Percentiles rank a stretch among this genome's conserved stretches.
Conservation (phyloP, 805 yeast species). For the Priceomyces fermenticarens region DNA sequence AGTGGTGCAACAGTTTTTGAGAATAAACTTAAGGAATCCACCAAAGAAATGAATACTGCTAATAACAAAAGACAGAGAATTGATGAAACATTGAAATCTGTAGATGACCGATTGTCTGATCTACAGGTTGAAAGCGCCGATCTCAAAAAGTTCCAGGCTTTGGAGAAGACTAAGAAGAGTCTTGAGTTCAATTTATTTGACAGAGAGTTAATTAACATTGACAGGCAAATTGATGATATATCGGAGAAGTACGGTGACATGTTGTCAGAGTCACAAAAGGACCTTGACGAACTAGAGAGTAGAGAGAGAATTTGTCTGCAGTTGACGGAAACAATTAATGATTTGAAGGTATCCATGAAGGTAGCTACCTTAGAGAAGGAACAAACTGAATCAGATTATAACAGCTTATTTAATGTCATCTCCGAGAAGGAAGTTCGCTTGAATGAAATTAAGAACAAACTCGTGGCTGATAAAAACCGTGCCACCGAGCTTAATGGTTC, state of each 20-base stretch:
- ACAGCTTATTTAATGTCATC: constrained; percentile 45
- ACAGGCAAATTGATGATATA: constrained; percentile 55
- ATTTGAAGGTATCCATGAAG: constrained; percentile 47
- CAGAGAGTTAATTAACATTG: constrained; percentile 66
- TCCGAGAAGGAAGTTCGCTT: constrained; percentile 50
- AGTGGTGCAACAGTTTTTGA: constrained; percentile 96
- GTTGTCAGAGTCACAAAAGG: constrained; percentile 50
- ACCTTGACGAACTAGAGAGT: constrained; percentile 54
- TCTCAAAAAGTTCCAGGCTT: constrained; percentile 61
- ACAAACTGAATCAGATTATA: constrained; percentile 49
- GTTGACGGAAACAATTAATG: constrained; percentile 44
- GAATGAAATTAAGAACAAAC: constrained; percentile 38
- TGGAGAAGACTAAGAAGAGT: constrained; percentile 66
- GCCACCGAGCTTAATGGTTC: constrained; percentile 17
- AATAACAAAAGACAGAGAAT: constrained; percentile 67
- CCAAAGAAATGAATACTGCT: constrained; percentile 74
- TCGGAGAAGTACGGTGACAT: constrained; percentile 55
- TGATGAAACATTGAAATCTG: constrained; percentile 66
- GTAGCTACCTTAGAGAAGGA: constrained; percentile 54
- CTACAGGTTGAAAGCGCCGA: constrained; percentile 79
- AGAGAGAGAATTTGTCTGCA: constrained; percentile 53
- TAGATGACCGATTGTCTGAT: constrained; percentile 71
- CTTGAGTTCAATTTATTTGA: constrained; percentile 74
- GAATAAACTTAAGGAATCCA: constrained; percentile 70
- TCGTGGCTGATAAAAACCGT: constrained; percentile 27